Evolutionary conservation across 2,329 filamentous ascomycete genomes (phyloP), one percentile per base, ranked within the genome.

Genomic region (Chrysoporthe puriensis): DNA sequence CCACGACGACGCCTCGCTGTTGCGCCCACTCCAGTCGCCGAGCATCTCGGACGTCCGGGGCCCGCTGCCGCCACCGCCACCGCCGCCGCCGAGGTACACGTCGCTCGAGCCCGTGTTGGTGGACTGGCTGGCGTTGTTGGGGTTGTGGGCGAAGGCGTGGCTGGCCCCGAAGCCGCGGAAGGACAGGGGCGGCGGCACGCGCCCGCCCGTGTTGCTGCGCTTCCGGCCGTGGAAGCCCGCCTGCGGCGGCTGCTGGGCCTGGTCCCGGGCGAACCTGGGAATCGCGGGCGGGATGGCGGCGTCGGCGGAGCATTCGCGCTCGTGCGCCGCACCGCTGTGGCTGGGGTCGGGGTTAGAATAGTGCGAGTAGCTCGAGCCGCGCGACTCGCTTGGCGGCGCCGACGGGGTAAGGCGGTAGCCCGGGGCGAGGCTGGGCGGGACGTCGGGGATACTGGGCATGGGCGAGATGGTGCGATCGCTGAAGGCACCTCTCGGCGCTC

Each of bases 181-280:
- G 1, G 90, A 89, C 61, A 88, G 83, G 0, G 91, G 89, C 40
- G 89, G 90, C 16, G 87, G 87, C 26, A 88, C 85, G 58, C 91
- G 89, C 5, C 93, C 91, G 13, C 92, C 92, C 0, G 94, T 97
- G 75, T 95, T 96, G 81, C 94, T 97, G 70, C 94, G 87, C 81
- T 96, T 97, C 69, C 95, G 90, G 7, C 89, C 89, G 76, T 97
- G 94, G 0, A 84, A 21, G 4, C 56, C 43, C 76, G 58, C 78
- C 76, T 3, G 75, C 76, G 43, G 81, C 1, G 54, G 52, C 26
- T 76, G 58, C 26, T 26, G 79, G 76, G 4, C 79, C 70, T 78
- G 80, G 8, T 83, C 83, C 18, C 87, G 83, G 42, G 90, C 88
- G 79, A 91, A 92, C 4, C 91, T 88, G 3, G 90, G 90, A 58